phyloP scores from a whole-genome alignment of 106 monocot species.

The Dendrobium chrysotoxum region DNA sequence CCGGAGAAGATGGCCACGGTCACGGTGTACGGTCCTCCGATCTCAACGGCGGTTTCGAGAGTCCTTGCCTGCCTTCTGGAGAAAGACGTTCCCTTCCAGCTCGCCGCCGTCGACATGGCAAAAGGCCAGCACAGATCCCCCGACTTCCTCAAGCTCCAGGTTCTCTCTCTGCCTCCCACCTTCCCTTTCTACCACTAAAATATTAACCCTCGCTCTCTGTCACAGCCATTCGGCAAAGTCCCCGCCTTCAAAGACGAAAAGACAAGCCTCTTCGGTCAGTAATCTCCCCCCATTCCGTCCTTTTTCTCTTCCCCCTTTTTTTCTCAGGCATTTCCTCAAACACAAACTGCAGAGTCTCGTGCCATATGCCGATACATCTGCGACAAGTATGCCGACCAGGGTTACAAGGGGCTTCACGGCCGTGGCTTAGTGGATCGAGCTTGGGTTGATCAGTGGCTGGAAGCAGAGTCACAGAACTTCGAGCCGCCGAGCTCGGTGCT shows the following conservation, averaged over 20 bases:
- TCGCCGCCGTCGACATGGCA: conserved; percentile 62
- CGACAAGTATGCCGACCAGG: conserved; percentile 60
- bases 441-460: conserved; percentile 75
- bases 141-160: conserved; percentile 64
- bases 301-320: neutral
- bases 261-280: conserved; percentile 51
- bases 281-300: neutral
- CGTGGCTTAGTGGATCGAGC: conserved; percentile 35
- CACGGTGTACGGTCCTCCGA: conserved; percentile 62
- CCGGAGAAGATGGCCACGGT: conserved; percentile 29
- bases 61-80: conserved; percentile 81
- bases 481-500: conserved; percentile 44
- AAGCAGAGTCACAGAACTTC: conserved; percentile 59
- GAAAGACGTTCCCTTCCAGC: conserved; percentile 81
- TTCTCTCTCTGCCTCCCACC: neutral
- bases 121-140: conserved; percentile 80
- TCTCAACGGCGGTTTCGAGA: conserved; percentile 68
- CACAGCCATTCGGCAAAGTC: conserved; percentile 59
- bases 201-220: neutral
- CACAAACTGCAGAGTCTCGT: conserved; percentile 39
- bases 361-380: conserved; percentile 78
- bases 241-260: conserved; percentile 47
- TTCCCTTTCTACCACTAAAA: neutral
- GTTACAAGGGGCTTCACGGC: conserved; percentile 48
- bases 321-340: neutral